Base-by-base conservation (phyloP, 176 grass and related monocot species). In the Puya raimondii region DNA sequence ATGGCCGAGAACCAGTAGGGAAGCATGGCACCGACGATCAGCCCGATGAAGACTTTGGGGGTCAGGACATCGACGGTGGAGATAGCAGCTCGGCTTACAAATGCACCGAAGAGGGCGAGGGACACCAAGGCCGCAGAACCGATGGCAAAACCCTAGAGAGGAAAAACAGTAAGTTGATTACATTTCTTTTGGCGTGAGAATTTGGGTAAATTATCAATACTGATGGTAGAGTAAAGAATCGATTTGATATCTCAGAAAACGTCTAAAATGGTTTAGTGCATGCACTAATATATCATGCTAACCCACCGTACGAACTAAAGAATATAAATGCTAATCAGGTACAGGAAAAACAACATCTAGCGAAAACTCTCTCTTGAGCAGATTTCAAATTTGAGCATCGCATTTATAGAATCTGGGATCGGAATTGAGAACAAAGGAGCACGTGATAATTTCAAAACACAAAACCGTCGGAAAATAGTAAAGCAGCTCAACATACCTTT, bases 101-200 rank as follows among this genome's bases (percentile, higher is more conserved):
- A 96, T 26, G 91, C 91, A 48, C 91, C 91, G 51, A 96, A 96
- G 50, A 96, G 87, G 20, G 91, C 91, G 81, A 96, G 91, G 26
- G 91, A 96, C 65, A 96, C 91, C 68, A 96, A 79, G 50, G 91
- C 91, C 50, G 91, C 91, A 0, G 91, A 96, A 64, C 91, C 91
- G 72, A 96, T 96, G 15, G 91, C 91, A 66, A 96, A 96, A 57
- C 91, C 91, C 91, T 96, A 59, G 21, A 80, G 8, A 52, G 50
- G n/a, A 54, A 70, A 63, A 17, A 70, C 33, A 29, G 76, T 13
- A 9, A 71, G 33, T 58, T 58, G 16, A 70, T 5, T 5, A 0
- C 47, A 64, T 57, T 81, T 42, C 4, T 7, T 18, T 50, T n/a
- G 64, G 14, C 12, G 48, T 33, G 5, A 25, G 68, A 12, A 70